These are phyloP conservation scores for Moniliella sp. DNA, from an alignment of 1,284 basidiomycete species.

Conservation along the genomic window DNA sequence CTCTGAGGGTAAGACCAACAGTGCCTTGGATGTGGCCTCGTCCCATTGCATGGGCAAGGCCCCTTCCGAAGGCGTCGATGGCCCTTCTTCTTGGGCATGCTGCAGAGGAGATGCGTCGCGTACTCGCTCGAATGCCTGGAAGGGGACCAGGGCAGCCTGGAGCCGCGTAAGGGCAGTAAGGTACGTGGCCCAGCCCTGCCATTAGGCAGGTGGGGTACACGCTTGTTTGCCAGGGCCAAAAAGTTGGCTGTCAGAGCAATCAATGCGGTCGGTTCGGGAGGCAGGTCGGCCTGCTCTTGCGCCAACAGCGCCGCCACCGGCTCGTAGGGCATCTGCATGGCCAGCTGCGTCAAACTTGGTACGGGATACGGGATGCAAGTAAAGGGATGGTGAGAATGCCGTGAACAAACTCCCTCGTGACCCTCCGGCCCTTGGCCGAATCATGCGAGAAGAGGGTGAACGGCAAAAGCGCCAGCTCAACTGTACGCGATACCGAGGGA, in stretches of 20 bases:
- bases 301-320: not conserved
- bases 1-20: conserved; percentile 12
- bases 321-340: not conserved
- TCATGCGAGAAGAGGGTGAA: not conserved
- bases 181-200: conserved; percentile 7
- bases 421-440: not conserved
- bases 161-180: conserved; percentile 15
- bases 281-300: not conserved
- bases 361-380: conserved; percentile 1
- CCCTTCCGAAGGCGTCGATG: not conserved
- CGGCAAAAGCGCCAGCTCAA: not conserved
- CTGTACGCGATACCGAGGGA: not conserved
- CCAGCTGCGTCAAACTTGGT: not conserved
- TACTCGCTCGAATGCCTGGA: conserved; percentile 1
- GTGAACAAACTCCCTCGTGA: not conserved
- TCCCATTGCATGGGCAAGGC: conserved; percentile 2
- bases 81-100: not conserved
- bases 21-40: conserved; percentile 9
- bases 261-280: not conserved
- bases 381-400: not conserved
- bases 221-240: not conserved
- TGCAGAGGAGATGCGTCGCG: not conserved
- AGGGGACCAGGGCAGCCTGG: conserved; percentile 11
- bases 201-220: conserved; percentile 1
- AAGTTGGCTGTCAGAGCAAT: conserved; percentile 1